These are phyloP conservation scores for Geoglossum glabrum DNA, from an alignment of 495 filamentous ascomycete species.

Conservation along the genomic window DNA sequence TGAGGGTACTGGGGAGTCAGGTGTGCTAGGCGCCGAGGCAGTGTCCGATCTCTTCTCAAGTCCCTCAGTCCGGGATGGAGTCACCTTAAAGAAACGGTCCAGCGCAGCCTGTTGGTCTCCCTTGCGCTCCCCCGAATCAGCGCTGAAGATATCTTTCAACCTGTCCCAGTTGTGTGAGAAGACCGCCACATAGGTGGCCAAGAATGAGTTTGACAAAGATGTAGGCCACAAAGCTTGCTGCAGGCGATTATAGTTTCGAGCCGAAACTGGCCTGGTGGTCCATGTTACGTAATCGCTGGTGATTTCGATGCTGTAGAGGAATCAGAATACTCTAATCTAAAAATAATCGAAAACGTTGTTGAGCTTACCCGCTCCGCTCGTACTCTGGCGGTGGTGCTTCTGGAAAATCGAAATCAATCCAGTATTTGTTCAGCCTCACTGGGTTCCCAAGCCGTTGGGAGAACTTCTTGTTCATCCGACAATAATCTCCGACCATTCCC, in stretches of 20 bases:
- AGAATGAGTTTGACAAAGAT: slow-evolving; percentile 20
- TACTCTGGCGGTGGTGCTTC: slow-evolving; percentile 37
- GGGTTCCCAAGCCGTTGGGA: slow-evolving; percentile 27
- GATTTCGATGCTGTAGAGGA: slow-evolving; percentile 28
- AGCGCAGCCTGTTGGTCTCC: neutral
- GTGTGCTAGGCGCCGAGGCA: neutral
- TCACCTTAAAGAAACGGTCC: neutral
- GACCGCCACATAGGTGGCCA: slow-evolving; percentile 15
- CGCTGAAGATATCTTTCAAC: slow-evolving; percentile 7
- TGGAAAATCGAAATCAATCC: slow-evolving; percentile 42
- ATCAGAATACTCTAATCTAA: slow-evolving; percentile 1
- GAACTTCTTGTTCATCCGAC: slow-evolving; percentile 17
- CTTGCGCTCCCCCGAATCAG: neutral
- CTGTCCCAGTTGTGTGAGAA: slow-evolving; percentile 13
- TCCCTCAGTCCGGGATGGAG: neutral
- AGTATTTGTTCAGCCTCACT: slow-evolving; percentile 27
- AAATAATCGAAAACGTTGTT: neutral
- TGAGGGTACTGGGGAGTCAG: neutral
- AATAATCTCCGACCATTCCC: slow-evolving; percentile 20
- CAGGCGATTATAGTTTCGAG: slow-evolving; percentile 20
- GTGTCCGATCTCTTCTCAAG: neutral
- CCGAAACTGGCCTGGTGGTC: slow-evolving; percentile 25
- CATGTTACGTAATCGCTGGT: slow-evolving; percentile 29
- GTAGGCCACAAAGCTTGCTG: slow-evolving; percentile 22
- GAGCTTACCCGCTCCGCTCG: slow-evolving; percentile 34